Evolutionary conservation across 805 yeast species (phyloP).

Genomic region (Cyberlindnera nakhonratchasimensis): DNA sequence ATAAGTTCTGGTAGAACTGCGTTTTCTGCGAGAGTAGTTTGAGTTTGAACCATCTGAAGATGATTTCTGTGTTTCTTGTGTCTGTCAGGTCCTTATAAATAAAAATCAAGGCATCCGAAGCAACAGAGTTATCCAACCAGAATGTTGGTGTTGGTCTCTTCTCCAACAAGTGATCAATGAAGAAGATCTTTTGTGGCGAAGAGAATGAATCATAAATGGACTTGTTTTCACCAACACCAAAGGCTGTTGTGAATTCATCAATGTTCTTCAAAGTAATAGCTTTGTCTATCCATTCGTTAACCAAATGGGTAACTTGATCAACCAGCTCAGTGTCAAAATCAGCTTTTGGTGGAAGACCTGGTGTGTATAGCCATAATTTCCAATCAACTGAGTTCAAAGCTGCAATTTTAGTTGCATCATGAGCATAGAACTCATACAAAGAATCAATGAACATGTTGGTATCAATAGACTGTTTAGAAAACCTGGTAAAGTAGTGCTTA

Average conservation of each 20-base stretch:
- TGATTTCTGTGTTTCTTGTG: conserved; percentile 75
- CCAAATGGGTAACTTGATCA: conserved; percentile 64
- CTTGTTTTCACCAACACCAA: conserved; percentile 23
- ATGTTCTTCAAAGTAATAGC: conserved; percentile 12
- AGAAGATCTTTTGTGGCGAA: conserved; percentile 76
- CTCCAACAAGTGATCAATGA: conserved; percentile 63
- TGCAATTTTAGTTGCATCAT: conserved; percentile 38
- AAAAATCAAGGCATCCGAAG: conserved; percentile 34
- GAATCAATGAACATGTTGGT: conserved; percentile 77
- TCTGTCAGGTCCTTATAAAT: conserved; percentile 38
- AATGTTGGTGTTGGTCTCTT: conserved; percentile 40
- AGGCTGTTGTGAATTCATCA: conserved; percentile 17
- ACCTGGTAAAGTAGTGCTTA: conserved; percentile 69
- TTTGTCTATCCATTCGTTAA: conserved; percentile 54
- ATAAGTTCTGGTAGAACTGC: conserved; percentile 49
- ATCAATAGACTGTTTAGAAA: conserved; percentile 68
- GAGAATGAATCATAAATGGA: conserved; percentile 46
- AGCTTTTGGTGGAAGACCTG: conserved; percentile 90
- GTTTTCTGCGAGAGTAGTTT: conserved; percentile 52
- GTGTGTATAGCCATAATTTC: conserved; percentile 75
- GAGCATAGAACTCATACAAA: conserved; percentile 59
- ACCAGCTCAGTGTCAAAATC: conserved; percentile 75
- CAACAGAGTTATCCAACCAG: conserved; percentile 33
- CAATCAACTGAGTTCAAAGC: conserved; percentile 74
- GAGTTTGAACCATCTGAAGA: conserved; percentile 72